Conservation (phyloP, 257 asterid genomes). For the Gentiana dahurica region DNA sequence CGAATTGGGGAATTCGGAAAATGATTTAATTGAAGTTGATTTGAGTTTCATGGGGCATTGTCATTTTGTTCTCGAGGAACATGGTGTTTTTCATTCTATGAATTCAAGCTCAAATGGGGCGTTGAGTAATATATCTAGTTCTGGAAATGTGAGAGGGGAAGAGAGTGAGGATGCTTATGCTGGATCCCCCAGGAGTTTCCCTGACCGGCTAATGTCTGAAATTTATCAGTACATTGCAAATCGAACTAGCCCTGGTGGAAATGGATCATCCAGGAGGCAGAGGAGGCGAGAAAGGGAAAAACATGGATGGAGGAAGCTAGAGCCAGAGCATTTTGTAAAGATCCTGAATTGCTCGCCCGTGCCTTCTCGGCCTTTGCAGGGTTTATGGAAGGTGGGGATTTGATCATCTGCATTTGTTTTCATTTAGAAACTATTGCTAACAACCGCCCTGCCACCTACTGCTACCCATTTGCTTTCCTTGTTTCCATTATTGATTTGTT, state of each 20-base stretch:
- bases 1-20: conserved; percentile 25
- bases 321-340: conserved; percentile 63
- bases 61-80: conserved; percentile 70
- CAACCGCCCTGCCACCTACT: no score
- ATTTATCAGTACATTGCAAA: conserved; percentile 82
- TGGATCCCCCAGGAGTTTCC: conserved; percentile 58
- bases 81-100: conserved; percentile 20
- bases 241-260: conserved; percentile 62
- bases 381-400: conserved; percentile 76
- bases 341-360: conserved; percentile 62
- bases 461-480: no score
- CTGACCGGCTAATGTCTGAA: conserved; percentile 53
- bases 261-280: conserved; percentile 80
- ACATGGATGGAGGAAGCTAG: conserved; percentile 59
- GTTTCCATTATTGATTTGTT: no score
- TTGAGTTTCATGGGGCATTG: conserved; percentile 51
- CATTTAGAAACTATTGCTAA: no score
- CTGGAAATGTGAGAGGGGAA: conserved; percentile 37
- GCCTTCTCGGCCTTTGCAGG: conserved; percentile 69
- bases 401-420: conserved; percentile 1
- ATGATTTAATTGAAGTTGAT: conserved; percentile 44
- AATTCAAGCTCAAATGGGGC: conserved; percentile 21
- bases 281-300: conserved; percentile 73
- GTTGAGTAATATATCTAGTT: conserved; percentile 16
- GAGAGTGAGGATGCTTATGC: conserved; percentile 30